Base-by-base conservation (phyloP, 345 rosid genomes). In the Citrus reticulata region DNA sequence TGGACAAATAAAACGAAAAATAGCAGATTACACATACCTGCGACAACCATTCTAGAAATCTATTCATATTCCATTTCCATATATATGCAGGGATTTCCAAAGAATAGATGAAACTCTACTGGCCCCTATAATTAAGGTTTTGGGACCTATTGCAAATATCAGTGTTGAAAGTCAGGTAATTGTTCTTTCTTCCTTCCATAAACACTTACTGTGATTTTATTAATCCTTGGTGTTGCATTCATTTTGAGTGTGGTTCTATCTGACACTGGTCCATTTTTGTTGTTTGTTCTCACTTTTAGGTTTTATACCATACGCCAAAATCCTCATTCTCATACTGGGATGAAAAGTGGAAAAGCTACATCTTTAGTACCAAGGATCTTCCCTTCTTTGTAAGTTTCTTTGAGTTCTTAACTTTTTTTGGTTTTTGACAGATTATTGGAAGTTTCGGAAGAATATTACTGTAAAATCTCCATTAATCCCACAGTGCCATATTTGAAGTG, bases 121-220 rank as follows among this genome's bases (percentile, higher is more conserved):
- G 86, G 85, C 86, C 81, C 93, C 94, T 9, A 84, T 94, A 70
- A 83, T 89, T 84, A 85, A 91, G 79, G 93, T 92, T 40, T 85
- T 96, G 83, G 89, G 78, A 69, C 91, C 93, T 46, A 80, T 94
- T 77, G 98, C 98, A 64, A 86, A 90, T 76, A 96, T 94, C 75
- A 91, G 86, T 64, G 98, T 91, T 29, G 99, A 96, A 85, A 96
- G 98, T 83, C 98, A 96, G 95, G 99, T 93, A 77, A 67, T 49
- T 30, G 67, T 42, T 68, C 69, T 37, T 66, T 49, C 35, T 7
- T 73, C 62, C 55, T 69, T 46, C 22, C 39, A 5, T 74, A 73
- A 67, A 40, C 42, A 42, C 76, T 55, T 73, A 1, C 7, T 32
- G 32, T 61, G 34, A 5, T 5, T 29, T n/a, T 51, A 17, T 35